Percentiles rank a stretch among this genome's conserved stretches.
These are phyloP conservation scores for Plectranthus barbatus DNA, from an alignment of 257 asterid species.

Conservation along the genomic window DNA sequence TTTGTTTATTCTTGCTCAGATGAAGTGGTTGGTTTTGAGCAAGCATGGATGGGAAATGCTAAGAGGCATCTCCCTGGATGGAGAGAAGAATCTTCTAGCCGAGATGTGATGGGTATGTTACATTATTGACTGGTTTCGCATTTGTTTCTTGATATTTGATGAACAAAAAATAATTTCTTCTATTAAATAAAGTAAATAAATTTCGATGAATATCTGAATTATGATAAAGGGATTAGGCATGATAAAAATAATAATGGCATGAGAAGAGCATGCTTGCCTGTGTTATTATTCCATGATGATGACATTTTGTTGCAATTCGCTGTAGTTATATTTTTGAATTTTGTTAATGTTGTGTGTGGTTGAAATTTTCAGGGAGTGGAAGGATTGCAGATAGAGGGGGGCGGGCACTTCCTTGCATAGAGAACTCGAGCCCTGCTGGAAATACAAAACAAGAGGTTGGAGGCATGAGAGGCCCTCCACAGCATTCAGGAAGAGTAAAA, in stretches of 20 bases:
- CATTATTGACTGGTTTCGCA: neutral
- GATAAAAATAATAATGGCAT: too few species aligned
- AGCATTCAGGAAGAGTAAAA: slow-evolving; percentile 9
- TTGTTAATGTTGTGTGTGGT: too few species aligned
- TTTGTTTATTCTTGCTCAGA: slow-evolving; percentile 29
- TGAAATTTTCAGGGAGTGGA: slow-evolving; percentile 36
- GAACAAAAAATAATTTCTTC: too few species aligned
- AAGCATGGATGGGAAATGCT: slow-evolving; percentile 72
- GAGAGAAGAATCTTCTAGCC: slow-evolving; percentile 27
- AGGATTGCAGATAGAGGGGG: slow-evolving; percentile 37
- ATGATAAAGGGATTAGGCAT: too few species aligned
- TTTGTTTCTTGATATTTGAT: too few species aligned
- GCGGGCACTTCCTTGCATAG: slow-evolving; percentile 63
- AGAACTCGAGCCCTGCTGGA: slow-evolving; percentile 23
- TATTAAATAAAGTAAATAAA: too few species aligned
- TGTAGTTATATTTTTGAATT: too few species aligned
- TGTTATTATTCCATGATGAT: too few species aligned
- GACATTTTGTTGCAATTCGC: too few species aligned
- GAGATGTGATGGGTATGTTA: slow-evolving; percentile 33
- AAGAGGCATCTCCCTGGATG: slow-evolving; percentile 51
- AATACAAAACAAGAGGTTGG: slow-evolving; percentile 11
- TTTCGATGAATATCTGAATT: too few species aligned
- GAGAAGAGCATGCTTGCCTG: too few species aligned
- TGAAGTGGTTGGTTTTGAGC: slow-evolving; percentile 65
- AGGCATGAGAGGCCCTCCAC: neutral